phyloP scores from a whole-genome alignment of 768 basidiomycete species.

The Tephrocybe rancida region DNA sequence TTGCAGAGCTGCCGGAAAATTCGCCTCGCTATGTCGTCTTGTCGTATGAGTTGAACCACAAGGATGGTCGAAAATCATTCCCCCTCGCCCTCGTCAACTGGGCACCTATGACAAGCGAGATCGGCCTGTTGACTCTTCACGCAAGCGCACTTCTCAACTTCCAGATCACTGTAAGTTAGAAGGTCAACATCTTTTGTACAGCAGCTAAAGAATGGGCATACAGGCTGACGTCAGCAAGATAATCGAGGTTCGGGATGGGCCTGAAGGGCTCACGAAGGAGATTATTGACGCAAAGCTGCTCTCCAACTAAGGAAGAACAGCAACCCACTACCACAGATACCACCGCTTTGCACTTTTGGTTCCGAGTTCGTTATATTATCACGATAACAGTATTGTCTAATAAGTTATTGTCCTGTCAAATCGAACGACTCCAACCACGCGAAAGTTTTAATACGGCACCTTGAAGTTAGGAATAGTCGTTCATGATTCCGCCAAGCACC shows the following conservation, averaged over 20 bases:
- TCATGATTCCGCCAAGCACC: constrained; percentile 71
- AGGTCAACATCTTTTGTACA: not conserved
- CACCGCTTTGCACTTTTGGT: no score
- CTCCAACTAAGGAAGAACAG: not conserved
- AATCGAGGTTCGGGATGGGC: constrained; percentile 80
- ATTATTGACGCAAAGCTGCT: constrained; percentile 64
- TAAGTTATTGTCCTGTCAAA: not conserved
- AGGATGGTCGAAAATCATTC: constrained; percentile 82
- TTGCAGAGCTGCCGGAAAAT: constrained; percentile 82
- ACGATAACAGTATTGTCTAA: constrained; percentile 1
- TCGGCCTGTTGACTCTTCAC: constrained; percentile 75
- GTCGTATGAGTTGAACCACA: constrained; percentile 79
- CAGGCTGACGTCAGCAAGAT: constrained; percentile 81
- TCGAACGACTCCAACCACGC: not conserved
- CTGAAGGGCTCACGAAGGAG: constrained; percentile 79
- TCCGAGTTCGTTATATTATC: not conserved
- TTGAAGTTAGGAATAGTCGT: constrained; percentile 14
- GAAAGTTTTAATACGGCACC: constrained; percentile 1
- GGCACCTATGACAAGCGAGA: constrained; percentile 80
- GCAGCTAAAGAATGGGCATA: not conserved
- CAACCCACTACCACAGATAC: constrained; percentile 1
- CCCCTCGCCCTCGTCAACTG: constrained; percentile 90
- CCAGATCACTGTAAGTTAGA: constrained; percentile 65
- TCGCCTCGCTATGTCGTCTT: constrained; percentile 85
- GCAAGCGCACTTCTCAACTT: constrained; percentile 83